Base-by-base conservation (phyloP, 805 yeast genomes). In the Spencermartinsiella europaea region DNA sequence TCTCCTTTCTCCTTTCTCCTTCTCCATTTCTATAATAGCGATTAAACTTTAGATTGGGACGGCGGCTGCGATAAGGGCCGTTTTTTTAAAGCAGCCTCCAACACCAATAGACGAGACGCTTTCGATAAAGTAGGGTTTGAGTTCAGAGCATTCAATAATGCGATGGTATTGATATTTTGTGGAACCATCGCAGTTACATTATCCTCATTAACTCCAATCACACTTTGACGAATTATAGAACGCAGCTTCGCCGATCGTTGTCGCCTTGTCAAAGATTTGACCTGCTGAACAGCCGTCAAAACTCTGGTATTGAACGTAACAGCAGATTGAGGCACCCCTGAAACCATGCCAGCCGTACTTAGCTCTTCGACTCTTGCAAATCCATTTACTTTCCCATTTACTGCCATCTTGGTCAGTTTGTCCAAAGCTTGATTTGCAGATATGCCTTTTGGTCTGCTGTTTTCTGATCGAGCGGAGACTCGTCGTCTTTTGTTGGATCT, bases 141-240 rank as follows among this genome's bases (percentile, higher is more conserved):
- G 27, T 44, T 44, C 8, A 38, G 33, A 20, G 42, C 42, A 20
- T 37, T 44, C 19, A 31, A 33, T 4, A 28, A 28, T 5, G 47
- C 22, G 5, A 19, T 27, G 8, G 33, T 20, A 20, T 20, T 28
- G 33, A 42, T 31, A 21, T 19, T 22, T 7, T n/a, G n/a, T n/a
- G 31, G 17, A 15, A 31, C 10, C 3, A 7, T 34, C 3, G 20
- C 10, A 7, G 10, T 25, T 25, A 25, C 12, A 12, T 7, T 25
- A 25, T 25, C 31, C 12, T 12, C 10, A 7, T 25, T 12, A 7
- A 25, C 12, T 25, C 31, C 31, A 25, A 25, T 12, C 31, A 25
- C 31, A 12, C 10, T 25, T 7, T 12, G 31, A 12, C 31, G 10
- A 25, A 25, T 12, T 7, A 25, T 12, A 25, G 10, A 7, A 25